A percentile compares a stretch with the other conserved stretches of the same genome.
Evolutionary conservation across 2,329 filamentous ascomycete species (phyloP).

Genomic region (Tolypocladium tundrense): DNA sequence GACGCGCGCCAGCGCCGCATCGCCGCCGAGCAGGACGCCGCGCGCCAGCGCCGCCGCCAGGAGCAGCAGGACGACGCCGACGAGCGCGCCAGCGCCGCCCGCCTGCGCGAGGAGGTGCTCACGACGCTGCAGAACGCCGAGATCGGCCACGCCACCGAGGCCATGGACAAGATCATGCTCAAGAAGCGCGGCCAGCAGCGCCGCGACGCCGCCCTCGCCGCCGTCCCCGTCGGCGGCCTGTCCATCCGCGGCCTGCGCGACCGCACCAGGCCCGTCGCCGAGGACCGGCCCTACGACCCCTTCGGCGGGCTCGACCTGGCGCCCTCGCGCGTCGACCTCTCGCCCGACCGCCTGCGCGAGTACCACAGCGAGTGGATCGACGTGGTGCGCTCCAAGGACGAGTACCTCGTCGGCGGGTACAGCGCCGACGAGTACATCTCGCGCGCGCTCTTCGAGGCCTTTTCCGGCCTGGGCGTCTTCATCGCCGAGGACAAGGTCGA

Average conservation of each 20-base stretch:
- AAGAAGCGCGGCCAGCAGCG: slow-evolving; percentile 58
- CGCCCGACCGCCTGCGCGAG: slow-evolving; percentile 35
- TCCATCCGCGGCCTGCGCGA: slow-evolving; percentile 76
- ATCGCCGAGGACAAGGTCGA: slow-evolving; percentile 63
- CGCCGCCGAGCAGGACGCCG: slow-evolving; percentile 56
- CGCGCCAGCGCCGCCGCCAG: slow-evolving; percentile 46
- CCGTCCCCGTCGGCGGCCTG: slow-evolving; percentile 24
- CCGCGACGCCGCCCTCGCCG: slow-evolving; percentile 21
- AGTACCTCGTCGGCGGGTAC: slow-evolving; percentile 71
- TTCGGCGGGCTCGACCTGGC: slow-evolving; percentile 66
- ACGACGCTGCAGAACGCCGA: slow-evolving; percentile 55
- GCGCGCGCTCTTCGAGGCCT: slow-evolving; percentile 77
- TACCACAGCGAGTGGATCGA: slow-evolving; percentile 73
- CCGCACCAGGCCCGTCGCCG: slow-evolving; percentile 31
- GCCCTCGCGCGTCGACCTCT: slow-evolving; percentile 58
- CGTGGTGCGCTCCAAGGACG: slow-evolving; percentile 51
- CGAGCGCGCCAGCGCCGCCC: slow-evolving; percentile 53
- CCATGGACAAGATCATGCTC: slow-evolving; percentile 52
- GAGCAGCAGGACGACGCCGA: slow-evolving; percentile 60
- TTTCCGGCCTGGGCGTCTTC: slow-evolving; percentile 80
- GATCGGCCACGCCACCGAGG: slow-evolving; percentile 47
- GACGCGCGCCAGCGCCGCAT: slow-evolving; percentile 39
- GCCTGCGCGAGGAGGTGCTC: slow-evolving; percentile 59
- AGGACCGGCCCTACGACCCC: slow-evolving; percentile 74
- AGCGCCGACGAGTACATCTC: slow-evolving; percentile 72